Evolutionary conservation across 1,139 yeast species (phyloP).

Genomic region (Yarrowia galli): DNA sequence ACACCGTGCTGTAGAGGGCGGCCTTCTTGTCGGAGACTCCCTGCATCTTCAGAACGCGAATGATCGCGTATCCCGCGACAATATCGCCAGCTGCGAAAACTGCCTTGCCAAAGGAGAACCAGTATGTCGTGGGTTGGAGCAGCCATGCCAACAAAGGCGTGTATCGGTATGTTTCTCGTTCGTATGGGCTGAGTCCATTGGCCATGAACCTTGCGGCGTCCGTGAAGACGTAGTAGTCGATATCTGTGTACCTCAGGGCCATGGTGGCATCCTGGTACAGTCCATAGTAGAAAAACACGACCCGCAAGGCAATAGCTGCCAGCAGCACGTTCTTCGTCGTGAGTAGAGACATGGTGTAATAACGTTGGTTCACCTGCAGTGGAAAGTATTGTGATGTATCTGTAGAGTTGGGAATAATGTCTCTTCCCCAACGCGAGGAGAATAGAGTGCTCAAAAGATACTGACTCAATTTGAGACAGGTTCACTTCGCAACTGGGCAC

Average conservation of each 20-base stretch:
- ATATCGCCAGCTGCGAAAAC: conserved; percentile 80
- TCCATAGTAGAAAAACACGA: conserved; percentile 80
- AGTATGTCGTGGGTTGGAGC: conserved; percentile 66
- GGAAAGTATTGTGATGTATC: not conserved
- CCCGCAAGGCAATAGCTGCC: conserved; percentile 51
- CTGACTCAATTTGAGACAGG: not conserved
- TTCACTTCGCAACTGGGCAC: not conserved
- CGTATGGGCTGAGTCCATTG: conserved; percentile 73
- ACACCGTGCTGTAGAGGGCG: conserved; percentile 61
- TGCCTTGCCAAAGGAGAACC: conserved; percentile 73
- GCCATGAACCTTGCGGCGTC: conserved; percentile 85
- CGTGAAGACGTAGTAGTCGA: conserved; percentile 90
- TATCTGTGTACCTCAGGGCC: conserved; percentile 88
- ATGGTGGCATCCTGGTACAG: conserved; percentile 82
- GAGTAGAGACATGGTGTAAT: conserved; percentile 26
- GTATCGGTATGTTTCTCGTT: conserved; percentile 87
- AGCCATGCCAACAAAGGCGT: conserved; percentile 91
- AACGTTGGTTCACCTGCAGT: conserved; percentile 20
- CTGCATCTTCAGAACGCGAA: conserved; percentile 54
- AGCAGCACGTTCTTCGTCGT: conserved; percentile 38
- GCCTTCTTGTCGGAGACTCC: conserved; percentile 51
- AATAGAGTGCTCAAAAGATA: too few relatives aligned
- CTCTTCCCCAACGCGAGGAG: not conserved
- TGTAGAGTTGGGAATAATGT: not conserved
- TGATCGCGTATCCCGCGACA: conserved; percentile 75